Evolutionary conservation across 306 rosid genomes (phyloP).

Genomic region (Gynostemma pentaphyllum): DNA sequence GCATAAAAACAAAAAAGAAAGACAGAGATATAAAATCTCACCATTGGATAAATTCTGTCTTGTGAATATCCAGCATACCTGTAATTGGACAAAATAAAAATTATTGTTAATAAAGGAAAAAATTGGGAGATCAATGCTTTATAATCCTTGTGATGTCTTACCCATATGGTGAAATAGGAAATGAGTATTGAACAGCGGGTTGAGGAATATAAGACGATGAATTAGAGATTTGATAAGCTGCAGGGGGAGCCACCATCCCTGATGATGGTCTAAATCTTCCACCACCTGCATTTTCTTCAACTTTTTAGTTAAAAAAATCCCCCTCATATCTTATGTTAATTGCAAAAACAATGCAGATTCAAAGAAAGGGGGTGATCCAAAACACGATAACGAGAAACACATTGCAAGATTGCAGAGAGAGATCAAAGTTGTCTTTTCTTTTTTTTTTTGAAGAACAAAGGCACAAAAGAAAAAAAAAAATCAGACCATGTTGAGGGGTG

Average conservation of each 20-base stretch:
- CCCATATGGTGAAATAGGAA: conserved; percentile 84
- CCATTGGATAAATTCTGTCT: conserved; percentile 61
- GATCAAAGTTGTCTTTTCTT: neutral
- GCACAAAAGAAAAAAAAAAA: conserved; percentile 9
- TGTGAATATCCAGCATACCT: conserved; percentile 80
- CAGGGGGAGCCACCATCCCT: conserved; percentile 45
- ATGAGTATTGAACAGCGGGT: conserved; percentile 56
- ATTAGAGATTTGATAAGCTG: conserved; percentile 58
- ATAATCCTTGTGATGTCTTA: conserved; percentile 6
- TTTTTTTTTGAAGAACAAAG: neutral
- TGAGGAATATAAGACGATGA: conserved; percentile 59
- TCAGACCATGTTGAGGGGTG: conserved; percentile 60
- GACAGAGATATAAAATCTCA: conserved; percentile 15
- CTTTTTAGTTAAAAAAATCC: neutral
- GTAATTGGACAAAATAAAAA: conserved; percentile 13
- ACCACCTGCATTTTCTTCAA: conserved; percentile 21
- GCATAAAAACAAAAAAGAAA: neutral
- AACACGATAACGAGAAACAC: neutral
- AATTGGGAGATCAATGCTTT: neutral
- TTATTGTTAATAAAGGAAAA: neutral
- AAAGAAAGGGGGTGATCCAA: neutral
- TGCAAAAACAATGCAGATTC: neutral
- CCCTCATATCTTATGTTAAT: no score
- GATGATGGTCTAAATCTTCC: conserved; percentile 59
- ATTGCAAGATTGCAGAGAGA: neutral